Conservation (phyloP, 2,329 filamentous ascomycete species). For the Trichoderma pleuroti region DNA sequence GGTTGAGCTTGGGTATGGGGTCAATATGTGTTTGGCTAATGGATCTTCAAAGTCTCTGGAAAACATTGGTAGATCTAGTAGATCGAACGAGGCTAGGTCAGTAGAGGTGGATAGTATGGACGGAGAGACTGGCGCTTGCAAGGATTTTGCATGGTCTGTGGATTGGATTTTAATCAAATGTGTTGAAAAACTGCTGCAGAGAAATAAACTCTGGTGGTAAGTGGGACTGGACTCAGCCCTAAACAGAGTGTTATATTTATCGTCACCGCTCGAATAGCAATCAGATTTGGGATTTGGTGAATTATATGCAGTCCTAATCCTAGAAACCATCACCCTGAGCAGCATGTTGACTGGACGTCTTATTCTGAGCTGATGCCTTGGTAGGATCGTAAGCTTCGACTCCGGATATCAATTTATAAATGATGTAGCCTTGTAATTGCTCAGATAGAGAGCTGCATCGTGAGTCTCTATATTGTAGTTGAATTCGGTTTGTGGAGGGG, state of each 20-base stretch:
- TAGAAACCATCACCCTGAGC: neutral
- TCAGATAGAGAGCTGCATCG: neutral
- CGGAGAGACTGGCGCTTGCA: neutral
- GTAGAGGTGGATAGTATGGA: neutral
- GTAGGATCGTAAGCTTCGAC: neutral
- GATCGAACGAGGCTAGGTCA: neutral
- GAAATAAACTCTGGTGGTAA: neutral
- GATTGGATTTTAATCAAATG: neutral
- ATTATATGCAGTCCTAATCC: neutral
- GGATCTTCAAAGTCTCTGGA: neutral
- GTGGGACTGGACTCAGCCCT: neutral
- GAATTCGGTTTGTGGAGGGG: too few species aligned
- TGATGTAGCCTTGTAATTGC: neutral
- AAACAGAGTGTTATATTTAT: neutral
- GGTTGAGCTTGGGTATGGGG: neutral
- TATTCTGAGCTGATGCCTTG: neutral
- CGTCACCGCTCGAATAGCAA: neutral
- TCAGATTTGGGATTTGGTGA: neutral
- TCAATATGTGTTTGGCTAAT: neutral
- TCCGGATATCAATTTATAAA: neutral
- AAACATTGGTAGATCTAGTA: neutral
- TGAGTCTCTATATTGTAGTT: too few species aligned
- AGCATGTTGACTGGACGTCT: neutral
- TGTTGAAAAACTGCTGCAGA: neutral
- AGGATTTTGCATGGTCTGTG: neutral